phyloP scores from a whole-genome alignment of 495 filamentous ascomycete species.

The Penicillium antarcticum region DNA sequence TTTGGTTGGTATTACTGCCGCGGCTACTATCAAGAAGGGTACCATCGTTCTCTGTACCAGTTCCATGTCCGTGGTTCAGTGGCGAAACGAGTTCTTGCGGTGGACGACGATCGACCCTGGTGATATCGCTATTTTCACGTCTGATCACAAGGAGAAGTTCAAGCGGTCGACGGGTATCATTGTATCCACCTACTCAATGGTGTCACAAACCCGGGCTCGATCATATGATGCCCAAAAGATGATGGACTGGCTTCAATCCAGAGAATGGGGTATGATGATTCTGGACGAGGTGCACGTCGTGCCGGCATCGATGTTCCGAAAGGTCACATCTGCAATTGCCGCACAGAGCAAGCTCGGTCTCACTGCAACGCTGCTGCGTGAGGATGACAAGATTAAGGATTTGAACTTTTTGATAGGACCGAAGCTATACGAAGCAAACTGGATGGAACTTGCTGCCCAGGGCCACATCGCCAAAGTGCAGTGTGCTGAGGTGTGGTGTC shows the following conservation, averaged over 20 bases:
- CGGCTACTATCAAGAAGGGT: constrained; percentile 95
- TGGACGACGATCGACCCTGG: constrained; percentile 97
- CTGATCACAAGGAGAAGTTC: constrained; percentile 89
- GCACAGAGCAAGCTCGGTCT: constrained; percentile 96
- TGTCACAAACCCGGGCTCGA: constrained; percentile 79
- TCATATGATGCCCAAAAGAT: constrained; percentile 94
- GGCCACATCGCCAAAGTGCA: constrained; percentile 97
- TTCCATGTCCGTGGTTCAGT: constrained; percentile 97
- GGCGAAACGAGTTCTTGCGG: constrained; percentile 92
- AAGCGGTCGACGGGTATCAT: constrained; percentile 88
- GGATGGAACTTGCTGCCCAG: constrained; percentile 97
- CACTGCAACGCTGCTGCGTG: constrained; percentile 89
- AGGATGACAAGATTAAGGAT: constrained; percentile 97
- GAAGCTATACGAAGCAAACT: constrained; percentile 97
- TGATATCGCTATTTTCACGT: constrained; percentile 92
- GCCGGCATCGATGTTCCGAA: constrained; percentile 90
- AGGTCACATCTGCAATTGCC: constrained; percentile 85
- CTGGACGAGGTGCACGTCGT: constrained; percentile 99
- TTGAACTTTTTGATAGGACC: constrained; percentile 97
- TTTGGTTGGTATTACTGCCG: constrained; percentile 92
- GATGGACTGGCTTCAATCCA: constrained; percentile 90
- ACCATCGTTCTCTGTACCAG: constrained; percentile 93
- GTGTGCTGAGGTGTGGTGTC: constrained; percentile 98
- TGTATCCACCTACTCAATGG: constrained; percentile 98
- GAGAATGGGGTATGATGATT: constrained; percentile 98